Evolutionary conservation across 2,329 filamentous ascomycete genomes (phyloP), one percentile per base, ranked within the genome.

Genomic region (Arthrobotrys sphaeroides): DNA sequence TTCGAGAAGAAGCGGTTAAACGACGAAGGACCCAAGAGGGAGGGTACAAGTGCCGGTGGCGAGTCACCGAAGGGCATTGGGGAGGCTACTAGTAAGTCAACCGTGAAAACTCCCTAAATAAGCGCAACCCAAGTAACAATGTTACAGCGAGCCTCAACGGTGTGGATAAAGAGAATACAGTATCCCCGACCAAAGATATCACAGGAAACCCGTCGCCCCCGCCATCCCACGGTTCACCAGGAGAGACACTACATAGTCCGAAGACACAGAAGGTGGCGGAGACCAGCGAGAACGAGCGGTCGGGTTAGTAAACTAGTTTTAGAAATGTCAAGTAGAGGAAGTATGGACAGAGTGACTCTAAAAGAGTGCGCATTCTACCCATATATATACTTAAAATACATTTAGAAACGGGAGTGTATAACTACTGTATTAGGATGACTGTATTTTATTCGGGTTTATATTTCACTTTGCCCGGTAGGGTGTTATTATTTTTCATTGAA

Each of bases 1-100:
- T 74, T 62, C 38, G 70, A 74, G 22, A 26, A 62, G 38, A 68
- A 55, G 16, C 62, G 70, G 2, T 47, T 62, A 10, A 40, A 45
- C 7, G 60, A 45, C 12, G n/a, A 26, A 6, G 43, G 31, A 31
- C 1, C 51, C 5, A 51, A 65, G 9, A 4, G 7, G 5, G 47
- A 20, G 5, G 47, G 26, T 16, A 20, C 1, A 5, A 2, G 1
- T 33, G 28, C 28, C 28, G 28, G 28, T 10, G 5, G 28, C 28
- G 10, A 33, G 28, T 33, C 28, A n/a, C n/a, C 28, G 10, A 33
- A 33, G 10, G 28, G 10, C 10, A 5, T 10, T 10, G 28, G 10
- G 10, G 10, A 5, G 28, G 28, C 28, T 33, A 5, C 28, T 33
- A 33, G 28, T 33, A 33, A 33, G 28, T 33, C n/a, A n/a, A n/a